A percentile compares a stretch with the other conserved stretches of the same genome.
phyloP scores from a whole-genome alignment of 1,284 basidiomycete species.

The Cutaneotrichosporon cutaneum region DNA sequence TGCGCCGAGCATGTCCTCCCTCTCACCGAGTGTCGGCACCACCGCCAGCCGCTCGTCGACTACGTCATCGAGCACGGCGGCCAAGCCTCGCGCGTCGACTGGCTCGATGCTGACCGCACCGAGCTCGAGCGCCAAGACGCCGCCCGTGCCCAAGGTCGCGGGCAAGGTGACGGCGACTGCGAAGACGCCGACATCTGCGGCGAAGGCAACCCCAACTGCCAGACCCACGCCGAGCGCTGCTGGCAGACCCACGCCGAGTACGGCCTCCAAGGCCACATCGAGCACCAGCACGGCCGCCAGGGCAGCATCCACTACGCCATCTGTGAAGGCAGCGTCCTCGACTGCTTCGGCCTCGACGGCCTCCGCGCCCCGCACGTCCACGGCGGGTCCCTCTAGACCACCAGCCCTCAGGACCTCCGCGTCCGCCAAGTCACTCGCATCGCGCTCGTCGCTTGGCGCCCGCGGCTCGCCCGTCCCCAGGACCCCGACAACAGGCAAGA shows the following conservation, averaged over 20 bases:
- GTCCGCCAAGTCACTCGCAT: constrained; percentile 13
- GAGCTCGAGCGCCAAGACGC: not conserved
- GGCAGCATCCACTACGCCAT: constrained; percentile 5
- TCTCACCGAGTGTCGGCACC: constrained; percentile 20
- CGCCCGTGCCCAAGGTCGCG: not conserved
- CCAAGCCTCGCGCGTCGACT: not conserved
- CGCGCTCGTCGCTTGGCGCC: not conserved
- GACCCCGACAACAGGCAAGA: constrained; percentile 9
- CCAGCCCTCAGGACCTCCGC: constrained; percentile 6
- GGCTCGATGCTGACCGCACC: not conserved
- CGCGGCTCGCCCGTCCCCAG: constrained; percentile 11
- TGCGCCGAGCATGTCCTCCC: constrained; percentile 18
- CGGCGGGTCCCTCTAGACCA: not conserved
- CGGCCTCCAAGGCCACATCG: not conserved
- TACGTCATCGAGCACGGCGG: not conserved
- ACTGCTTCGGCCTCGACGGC: constrained; percentile 16
- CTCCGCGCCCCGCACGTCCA: constrained; percentile 1
- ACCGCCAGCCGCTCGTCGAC: constrained; percentile 5
- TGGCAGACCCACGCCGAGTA: not conserved
- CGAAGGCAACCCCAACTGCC: not conserved
- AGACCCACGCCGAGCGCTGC: not conserved
- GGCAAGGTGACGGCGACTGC: not conserved
- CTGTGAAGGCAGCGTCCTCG: constrained; percentile 2
- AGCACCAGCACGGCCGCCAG: not conserved
- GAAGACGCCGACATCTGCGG: not conserved